Evolutionary conservation across 805 yeast species (phyloP), one percentile per base, ranked within the genome.

Genomic region (Ogataea allantospora): DNA sequence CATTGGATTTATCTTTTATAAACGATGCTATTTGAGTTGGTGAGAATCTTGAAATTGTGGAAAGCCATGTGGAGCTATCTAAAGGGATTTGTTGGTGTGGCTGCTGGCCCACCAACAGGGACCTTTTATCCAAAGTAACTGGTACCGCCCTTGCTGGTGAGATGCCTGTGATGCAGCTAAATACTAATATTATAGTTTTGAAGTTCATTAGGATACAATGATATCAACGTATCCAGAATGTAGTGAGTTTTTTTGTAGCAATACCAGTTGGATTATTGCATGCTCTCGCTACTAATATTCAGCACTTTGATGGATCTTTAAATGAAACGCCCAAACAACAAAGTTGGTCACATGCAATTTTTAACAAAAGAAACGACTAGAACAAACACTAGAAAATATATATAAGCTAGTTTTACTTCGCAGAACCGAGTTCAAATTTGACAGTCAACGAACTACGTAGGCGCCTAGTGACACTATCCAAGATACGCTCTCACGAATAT

Each of bases 121-220:
- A 22, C 4, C 29, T 15, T 17, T 17, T 23, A 6, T 33, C 41
- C 27, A 30, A 37, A 25, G 17, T 33, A 19, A 46, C 25, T 12
- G 50, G 50, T 22, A 30, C 31, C 30, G 45, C 47, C 24, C 23
- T 23, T 11, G 41, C 25, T n/a, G 24, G n/a, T 8, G 17, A 38
- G 18, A 36, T 27, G 28, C 31, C 5, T 17, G 26, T 16, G 12
- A 36, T 9, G 15, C 30, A 16, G 26, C 36, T 32, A 26, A 45
- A 17, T n/a, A 27, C 25, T 10, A 34, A 28, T n/a, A 40, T 14
- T 12, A 33, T 14, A n/a, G 33, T 19, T 10, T 33, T 25, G 15
- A 26, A 32, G 14, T 35, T 39, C 47, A 43, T 43, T 10, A 17
- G 31, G 38, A 33, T 33, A 33, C 38, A 33, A 27, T 33, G 38